phyloP scores from a whole-genome alignment of 2,329 filamentous ascomycete genomes.

The Cordyceps cateniannulata region DNA sequence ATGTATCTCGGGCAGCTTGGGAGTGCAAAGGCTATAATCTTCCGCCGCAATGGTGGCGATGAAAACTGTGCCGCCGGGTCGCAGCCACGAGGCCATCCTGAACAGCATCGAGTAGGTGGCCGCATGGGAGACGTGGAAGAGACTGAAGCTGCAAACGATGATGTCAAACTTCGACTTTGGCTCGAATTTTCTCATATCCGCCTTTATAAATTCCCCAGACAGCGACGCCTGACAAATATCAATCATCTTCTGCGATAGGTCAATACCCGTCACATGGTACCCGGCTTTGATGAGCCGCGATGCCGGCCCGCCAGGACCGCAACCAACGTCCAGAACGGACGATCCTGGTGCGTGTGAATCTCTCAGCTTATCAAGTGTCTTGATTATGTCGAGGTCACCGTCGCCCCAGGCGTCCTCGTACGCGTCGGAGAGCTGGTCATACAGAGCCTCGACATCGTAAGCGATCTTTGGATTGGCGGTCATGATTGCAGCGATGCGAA shows the following conservation, averaged over 20 bases:
- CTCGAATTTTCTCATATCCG: neutral
- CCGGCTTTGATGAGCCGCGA: neutral
- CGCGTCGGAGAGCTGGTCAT: neutral
- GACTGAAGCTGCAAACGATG: neutral
- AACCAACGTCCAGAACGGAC: slow-evolving; percentile 8
- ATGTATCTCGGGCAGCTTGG: neutral
- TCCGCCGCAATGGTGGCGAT: neutral
- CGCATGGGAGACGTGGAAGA: neutral
- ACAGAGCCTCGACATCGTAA: neutral
- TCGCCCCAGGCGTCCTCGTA: neutral
- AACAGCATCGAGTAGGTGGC: neutral
- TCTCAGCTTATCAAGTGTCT: neutral
- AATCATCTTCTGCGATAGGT: slow-evolving; percentile 6
- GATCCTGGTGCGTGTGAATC: neutral
- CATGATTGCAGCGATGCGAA: neutral
- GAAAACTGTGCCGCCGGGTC: neutral
- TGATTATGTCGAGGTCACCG: neutral
- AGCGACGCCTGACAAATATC: slow-evolving; percentile 1
- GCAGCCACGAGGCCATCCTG: slow-evolving; percentile 2
- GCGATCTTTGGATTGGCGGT: neutral
- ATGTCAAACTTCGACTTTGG: neutral
- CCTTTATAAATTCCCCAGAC: neutral
- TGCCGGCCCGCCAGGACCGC: slow-evolving; percentile 6
- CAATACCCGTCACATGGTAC: slow-evolving; percentile 9
- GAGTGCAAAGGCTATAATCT: neutral